Conservation (phyloP, 805 yeast species). For the Wickerhamiella lipophila region DNA sequence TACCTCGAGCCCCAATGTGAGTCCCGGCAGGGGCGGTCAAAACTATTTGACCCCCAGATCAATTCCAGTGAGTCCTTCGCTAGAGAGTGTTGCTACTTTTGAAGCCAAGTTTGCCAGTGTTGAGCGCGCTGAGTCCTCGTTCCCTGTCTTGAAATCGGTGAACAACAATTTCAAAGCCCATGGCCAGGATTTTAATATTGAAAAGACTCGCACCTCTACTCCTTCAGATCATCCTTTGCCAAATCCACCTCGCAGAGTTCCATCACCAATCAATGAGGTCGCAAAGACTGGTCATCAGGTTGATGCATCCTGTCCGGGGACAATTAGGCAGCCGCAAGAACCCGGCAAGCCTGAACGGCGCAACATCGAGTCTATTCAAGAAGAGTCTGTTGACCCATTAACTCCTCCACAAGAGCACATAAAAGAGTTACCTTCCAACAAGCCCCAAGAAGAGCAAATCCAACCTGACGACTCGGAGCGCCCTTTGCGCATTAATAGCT, state of each 20-base stretch:
- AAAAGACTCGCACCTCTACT: constrained; percentile 2
- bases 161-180: background rate
- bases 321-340: background rate
- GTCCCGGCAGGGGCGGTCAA: background rate
- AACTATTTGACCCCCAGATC: background rate
- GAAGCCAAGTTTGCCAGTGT: constrained; percentile 9
- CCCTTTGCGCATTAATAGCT: background rate
- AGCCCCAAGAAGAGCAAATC: background rate
- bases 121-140: constrained; percentile 5
- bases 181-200: background rate
- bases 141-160: constrained; percentile 4
- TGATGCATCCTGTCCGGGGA: background rate
- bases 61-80: constrained; percentile 6
- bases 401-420: background rate
- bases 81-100: constrained; percentile 9
- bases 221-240: constrained; percentile 4
- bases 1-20: background rate
- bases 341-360: background rate
- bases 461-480: background rate
- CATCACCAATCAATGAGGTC: constrained; percentile 3
- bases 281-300: background rate
- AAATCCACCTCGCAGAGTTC: constrained; percentile 2
- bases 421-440: background rate
- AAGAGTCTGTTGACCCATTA: background rate
- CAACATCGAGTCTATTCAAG: background rate